phyloP scores from a whole-genome alignment of 805 yeast genomes.

The Cyberlindnera saturnus region DNA sequence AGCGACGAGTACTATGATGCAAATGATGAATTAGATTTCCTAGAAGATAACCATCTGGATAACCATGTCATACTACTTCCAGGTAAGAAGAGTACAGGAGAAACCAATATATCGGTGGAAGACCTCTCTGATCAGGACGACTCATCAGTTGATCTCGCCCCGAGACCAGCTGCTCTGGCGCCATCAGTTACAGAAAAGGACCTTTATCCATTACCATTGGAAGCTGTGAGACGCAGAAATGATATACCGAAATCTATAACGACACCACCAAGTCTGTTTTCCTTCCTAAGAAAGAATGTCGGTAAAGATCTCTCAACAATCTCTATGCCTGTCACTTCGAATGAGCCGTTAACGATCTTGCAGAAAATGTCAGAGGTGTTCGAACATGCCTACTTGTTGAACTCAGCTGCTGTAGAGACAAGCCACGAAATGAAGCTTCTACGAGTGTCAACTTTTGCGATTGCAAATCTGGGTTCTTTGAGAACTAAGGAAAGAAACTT shows the following conservation, averaged over 20 bases:
- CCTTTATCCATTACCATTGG: slow-evolving; percentile 66
- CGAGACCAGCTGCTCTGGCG: not conserved
- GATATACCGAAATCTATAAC: slow-evolving; percentile 54
- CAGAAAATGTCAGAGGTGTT: slow-evolving; percentile 75
- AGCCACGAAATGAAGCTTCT: slow-evolving; percentile 52
- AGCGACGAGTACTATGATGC: slow-evolving; percentile 61
- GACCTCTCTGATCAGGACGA: slow-evolving; percentile 23
- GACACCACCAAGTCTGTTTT: slow-evolving; percentile 76
- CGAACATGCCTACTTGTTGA: slow-evolving; percentile 68
- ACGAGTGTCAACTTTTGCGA: slow-evolving; percentile 76
- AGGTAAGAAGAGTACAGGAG: slow-evolving; percentile 6
- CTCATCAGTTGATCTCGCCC: slow-evolving; percentile 1
- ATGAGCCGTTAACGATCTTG: slow-evolving; percentile 83
- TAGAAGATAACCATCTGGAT: slow-evolving; percentile 26
- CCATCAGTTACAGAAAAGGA: slow-evolving; percentile 19
- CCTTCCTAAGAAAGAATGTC: slow-evolving; percentile 80
- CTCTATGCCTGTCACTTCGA: slow-evolving; percentile 90
- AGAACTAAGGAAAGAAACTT: slow-evolving; percentile 69
- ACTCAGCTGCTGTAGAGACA: slow-evolving; percentile 45
- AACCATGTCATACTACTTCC: slow-evolving; percentile 19
- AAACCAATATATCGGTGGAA: slow-evolving; percentile 14
- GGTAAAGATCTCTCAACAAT: slow-evolving; percentile 84
- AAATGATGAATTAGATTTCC: slow-evolving; percentile 28
- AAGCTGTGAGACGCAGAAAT: slow-evolving; percentile 39
- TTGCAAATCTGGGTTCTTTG: slow-evolving; percentile 62